Base-by-base conservation (phyloP, 2,329 filamentous ascomycete species). In the Ascosphaera apis region DNA sequence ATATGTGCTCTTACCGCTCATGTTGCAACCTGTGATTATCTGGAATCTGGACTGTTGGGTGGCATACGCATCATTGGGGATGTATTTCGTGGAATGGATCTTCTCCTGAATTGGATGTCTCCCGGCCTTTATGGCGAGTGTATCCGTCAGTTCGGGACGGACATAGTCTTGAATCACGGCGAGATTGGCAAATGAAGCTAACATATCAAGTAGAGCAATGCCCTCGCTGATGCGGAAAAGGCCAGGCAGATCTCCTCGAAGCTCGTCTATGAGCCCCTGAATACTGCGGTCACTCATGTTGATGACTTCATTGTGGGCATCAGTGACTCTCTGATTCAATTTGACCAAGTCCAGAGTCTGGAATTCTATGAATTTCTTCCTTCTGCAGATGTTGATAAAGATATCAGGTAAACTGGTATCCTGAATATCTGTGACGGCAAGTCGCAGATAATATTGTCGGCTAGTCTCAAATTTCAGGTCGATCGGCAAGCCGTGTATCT, bases 1-100 rank as follows among this genome's bases (percentile, higher is more conserved):
- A 48, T 93, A 95, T 0, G 84, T 98, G 43, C 79, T 91, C 53
- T 95, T 98, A 1, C 84, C 88, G 45, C 82, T 91, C 88, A 98
- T 98, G 47, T 98, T 98, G 52, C 81, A 91, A 3, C 88, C 86
- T 0, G 86, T 95, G 42, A 98, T 75, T 41, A 95, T 77, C 44
- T 95, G 84, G 47, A 93, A 91, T 1, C 84, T 72, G 25, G 73
- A 72, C 40, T 86, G 73, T 23, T 76, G 66, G 0, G 75, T 78
- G 2, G 81, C 76, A 47, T 84, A 95, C 18, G 84, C 79, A 47
- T 95, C 84, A 43, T 95, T 95, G 0, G 88, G 79, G 3, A 95
- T 63, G 48, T 79, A 91, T 15, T 68, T 71, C 33, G 66, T 66
- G 1, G 61, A 57, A 43, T 80, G 71, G 2, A 74, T 68, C 48